phyloP scores from a whole-genome alignment of 169 alveolate genomes.

The Plasmodium relictum region DNA sequence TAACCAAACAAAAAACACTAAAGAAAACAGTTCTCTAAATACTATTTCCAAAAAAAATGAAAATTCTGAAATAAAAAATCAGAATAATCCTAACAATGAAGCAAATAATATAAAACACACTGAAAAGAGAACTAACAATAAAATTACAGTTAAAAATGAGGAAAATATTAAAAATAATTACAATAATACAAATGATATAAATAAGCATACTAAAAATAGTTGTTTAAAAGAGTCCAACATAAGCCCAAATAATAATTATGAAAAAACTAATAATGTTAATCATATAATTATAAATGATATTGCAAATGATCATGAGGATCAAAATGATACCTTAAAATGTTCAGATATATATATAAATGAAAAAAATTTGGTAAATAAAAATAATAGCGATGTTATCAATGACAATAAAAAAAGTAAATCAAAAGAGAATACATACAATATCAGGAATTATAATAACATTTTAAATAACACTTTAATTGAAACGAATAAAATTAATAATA shows the following conservation, averaged over 20 bases:
- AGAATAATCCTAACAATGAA: not conserved
- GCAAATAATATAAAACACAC: not conserved
- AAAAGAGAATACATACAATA: not conserved
- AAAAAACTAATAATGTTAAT: not conserved
- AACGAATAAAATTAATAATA: not conserved
- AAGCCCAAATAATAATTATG: not conserved
- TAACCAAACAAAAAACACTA: slow-evolving; percentile 14
- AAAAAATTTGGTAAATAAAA: not conserved
- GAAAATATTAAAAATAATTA: not conserved
- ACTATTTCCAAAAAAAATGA: not conserved
- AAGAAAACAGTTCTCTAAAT: not conserved
- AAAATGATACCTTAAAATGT: not conserved
- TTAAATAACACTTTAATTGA: not conserved
- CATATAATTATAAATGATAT: not conserved
- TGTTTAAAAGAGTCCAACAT: not conserved
- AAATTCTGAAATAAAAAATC: not conserved
- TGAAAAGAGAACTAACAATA: not conserved
- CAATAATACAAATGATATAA: not conserved
- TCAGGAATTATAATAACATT: not conserved
- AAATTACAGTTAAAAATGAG: not conserved
- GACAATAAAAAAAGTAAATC: not conserved
- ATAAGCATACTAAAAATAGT: not conserved
- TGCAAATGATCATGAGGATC: not conserved
- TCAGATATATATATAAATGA: slow-evolving; percentile 5
- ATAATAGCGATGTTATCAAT: too few species aligned